Conservation (phyloP, 1,284 basidiomycete species). For the Malassezia japonica region DNA sequence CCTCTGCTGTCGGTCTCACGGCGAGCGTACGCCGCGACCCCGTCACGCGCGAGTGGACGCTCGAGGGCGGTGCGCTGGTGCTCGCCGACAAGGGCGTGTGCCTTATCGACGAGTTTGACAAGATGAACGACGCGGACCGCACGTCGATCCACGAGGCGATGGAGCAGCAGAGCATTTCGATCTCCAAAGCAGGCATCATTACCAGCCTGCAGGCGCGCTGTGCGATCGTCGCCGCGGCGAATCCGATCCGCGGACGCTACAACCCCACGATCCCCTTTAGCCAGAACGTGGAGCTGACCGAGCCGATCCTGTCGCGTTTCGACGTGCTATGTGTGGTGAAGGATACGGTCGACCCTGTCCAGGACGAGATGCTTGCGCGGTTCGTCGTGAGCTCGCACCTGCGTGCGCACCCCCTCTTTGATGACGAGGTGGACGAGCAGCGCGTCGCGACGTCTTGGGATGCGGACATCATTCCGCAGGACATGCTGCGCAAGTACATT, state of each 20-base stretch:
- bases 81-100: conserved; percentile 98
- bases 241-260: conserved; percentile 69
- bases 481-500: conserved; percentile 94
- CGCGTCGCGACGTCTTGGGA: conserved; percentile 79
- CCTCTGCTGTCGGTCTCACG: conserved; percentile 93
- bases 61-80: conserved; percentile 94
- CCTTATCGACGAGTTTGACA: conserved; percentile 98
- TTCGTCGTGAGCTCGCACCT: conserved; percentile 95
- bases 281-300: conserved; percentile 96
- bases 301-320: conserved; percentile 97
- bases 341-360: conserved; percentile 89
- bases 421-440: conserved; percentile 71
- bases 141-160: conserved; percentile 99
- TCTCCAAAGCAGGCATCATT: conserved; percentile 96
- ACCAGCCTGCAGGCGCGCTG: conserved; percentile 93
- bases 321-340: conserved; percentile 97
- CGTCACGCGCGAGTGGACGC: conserved; percentile 92
- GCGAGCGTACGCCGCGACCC: conserved; percentile 96
- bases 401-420: conserved; percentile 85
- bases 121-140: conserved; percentile 85
- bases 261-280: conserved; percentile 60
- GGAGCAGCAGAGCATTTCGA: conserved; percentile 99
- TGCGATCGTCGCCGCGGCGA: conserved; percentile 93
- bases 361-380: conserved; percentile 88
- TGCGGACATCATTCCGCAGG: conserved; percentile 77